phyloP scores from a whole-genome alignment of 106 monocot species.

The Triglochin maritima region DNA sequence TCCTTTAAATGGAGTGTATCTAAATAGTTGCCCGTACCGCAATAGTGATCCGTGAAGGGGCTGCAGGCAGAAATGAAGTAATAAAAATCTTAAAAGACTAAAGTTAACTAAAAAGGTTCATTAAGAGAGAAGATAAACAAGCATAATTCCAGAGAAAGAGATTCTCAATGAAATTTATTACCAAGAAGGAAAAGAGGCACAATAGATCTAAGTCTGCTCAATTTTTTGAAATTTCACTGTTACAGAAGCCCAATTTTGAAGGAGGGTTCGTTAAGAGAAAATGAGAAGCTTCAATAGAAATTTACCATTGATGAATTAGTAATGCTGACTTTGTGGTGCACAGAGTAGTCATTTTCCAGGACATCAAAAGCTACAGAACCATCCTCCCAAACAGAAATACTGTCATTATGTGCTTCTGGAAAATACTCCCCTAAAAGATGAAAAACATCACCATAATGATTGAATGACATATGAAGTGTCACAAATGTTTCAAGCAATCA shows the following conservation, averaged over 20 bases:
- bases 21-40: constrained; percentile 43
- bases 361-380: constrained; percentile 77
- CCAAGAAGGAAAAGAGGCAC: too few relatives aligned
- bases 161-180: too few relatives aligned
- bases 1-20: constrained; percentile 76
- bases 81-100: not conserved
- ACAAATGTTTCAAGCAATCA: too few relatives aligned
- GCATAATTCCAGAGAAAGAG: too few relatives aligned
- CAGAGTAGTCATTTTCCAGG: constrained; percentile 57
- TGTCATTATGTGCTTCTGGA: constrained; percentile 53
- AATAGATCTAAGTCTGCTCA: too few relatives aligned
- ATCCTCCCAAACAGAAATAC: constrained; percentile 81
- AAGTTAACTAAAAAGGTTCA: not conserved
- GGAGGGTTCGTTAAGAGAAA: too few relatives aligned
- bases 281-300: not conserved
- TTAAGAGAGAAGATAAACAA: too few relatives aligned
- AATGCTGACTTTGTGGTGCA: constrained; percentile 28
- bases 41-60: constrained; percentile 77
- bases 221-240: too few relatives aligned
- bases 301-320: constrained; percentile 40
- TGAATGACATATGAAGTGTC: too few relatives aligned
- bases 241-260: too few relatives aligned
- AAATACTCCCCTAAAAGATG: constrained; percentile 57
- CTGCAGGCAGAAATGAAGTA: constrained; percentile 32
- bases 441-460: not conserved